Conservation (phyloP, 2,329 filamentous ascomycete species). For the Aspergillus sp. region DNA sequence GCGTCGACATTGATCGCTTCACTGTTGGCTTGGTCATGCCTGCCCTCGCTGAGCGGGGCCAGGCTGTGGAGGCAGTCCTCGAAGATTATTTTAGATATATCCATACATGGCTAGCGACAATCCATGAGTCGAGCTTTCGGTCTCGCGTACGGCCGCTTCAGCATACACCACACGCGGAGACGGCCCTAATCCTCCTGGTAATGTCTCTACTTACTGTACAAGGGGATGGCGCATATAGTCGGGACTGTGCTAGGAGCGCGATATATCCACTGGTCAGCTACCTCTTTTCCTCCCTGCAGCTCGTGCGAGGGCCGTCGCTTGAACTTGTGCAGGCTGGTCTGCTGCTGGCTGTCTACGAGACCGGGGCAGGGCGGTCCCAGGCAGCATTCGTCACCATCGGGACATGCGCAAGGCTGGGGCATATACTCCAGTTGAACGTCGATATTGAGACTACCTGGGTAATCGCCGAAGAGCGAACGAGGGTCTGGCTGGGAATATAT, state of each 20-base stretch:
- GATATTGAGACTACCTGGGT: neutral
- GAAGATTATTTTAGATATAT: slow-evolving; percentile 1
- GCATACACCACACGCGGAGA: neutral
- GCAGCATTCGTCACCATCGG: slow-evolving; percentile 3
- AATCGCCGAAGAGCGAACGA: slow-evolving; percentile 3
- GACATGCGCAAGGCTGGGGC: slow-evolving; percentile 6
- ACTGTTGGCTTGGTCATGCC: neutral
- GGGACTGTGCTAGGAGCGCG: neutral
- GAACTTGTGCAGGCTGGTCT: slow-evolving; percentile 5
- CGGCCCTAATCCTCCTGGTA: neutral
- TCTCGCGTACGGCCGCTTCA: neutral
- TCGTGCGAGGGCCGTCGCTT: neutral
- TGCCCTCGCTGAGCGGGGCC: neutral
- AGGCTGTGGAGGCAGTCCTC: neutral
- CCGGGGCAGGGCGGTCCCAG: neutral
- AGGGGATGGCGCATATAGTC: neutral
- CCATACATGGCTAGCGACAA: slow-evolving; percentile 8
- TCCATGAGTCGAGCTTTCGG: slow-evolving; percentile 1
- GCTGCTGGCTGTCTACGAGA: slow-evolving; percentile 2
- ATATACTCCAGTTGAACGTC: slow-evolving; percentile 1
- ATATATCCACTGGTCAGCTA: neutral
- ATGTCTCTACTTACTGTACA: neutral
- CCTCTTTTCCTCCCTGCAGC: slow-evolving; percentile 5
- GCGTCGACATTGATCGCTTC: slow-evolving; percentile 1
- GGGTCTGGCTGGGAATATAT: slow-evolving; percentile 11